A percentile compares a stretch with the other conserved stretches of the same genome.
phyloP scores from a whole-genome alignment of 768 basidiomycete genomes.

The Tulasnella sp. region DNA sequence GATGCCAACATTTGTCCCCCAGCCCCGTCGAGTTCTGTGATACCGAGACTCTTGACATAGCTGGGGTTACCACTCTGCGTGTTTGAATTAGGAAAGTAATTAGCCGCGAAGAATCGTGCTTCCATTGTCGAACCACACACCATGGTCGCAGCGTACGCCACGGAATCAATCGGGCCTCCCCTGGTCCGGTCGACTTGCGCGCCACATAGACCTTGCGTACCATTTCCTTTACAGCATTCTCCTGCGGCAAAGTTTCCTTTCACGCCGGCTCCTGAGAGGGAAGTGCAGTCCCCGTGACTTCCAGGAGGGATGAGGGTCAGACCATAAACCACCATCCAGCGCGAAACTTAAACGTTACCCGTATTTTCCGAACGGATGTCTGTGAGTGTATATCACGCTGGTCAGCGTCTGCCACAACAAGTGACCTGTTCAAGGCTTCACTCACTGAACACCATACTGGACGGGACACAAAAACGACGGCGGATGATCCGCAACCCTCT shows the following conservation, averaged over 20 bases:
- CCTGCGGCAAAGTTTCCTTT: not conserved
- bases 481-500: not conserved
- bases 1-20: not conserved
- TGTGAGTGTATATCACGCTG: not conserved
- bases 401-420: not conserved
- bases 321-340: not conserved
- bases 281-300: conserved; percentile 2
- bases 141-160: not conserved
- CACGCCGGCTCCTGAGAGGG: not conserved
- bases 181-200: not conserved
- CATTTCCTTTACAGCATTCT: not conserved
- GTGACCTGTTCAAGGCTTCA: not conserved
- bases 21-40: not conserved
- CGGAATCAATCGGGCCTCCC: not conserved
- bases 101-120: not conserved
- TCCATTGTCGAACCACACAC: not conserved
- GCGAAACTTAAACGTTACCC: not conserved
- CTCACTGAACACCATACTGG: not conserved
- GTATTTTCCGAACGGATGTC: not conserved
- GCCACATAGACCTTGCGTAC: not conserved
- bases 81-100: not conserved
- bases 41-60: not conserved
- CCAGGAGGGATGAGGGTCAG: not conserved
- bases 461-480: not conserved
- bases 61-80: not conserved